Evolutionary conservation across 148 eudicot genomes (phyloP).

Genomic region (Chenopodium album): DNA sequence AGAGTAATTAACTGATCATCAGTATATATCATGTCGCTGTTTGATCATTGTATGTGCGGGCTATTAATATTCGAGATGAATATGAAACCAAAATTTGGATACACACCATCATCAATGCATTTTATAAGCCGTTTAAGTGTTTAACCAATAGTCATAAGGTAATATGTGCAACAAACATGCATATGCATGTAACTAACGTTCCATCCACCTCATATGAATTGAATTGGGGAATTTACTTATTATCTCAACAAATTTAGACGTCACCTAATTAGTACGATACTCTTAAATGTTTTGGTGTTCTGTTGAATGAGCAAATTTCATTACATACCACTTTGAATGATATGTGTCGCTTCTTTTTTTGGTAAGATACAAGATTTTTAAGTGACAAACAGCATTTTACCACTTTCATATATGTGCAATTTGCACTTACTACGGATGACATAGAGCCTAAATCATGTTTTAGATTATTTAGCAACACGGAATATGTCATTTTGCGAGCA

Average conservation of each 20-base stretch:
- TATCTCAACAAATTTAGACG: neutral
- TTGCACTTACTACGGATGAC: neutral
- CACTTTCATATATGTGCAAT: neutral
- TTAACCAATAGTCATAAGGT: neutral
- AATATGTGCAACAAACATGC: neutral
- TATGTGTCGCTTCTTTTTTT: neutral
- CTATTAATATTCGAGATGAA: neutral
- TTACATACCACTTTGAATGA: neutral
- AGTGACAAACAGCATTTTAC: neutral
- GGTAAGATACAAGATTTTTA: neutral
- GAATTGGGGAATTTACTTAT: neutral
- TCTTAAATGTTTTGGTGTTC: conserved; percentile 6
- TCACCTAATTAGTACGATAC: conserved; percentile 2
- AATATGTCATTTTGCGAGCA: neutral
- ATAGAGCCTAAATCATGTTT: neutral
- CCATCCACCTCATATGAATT: conserved; percentile 1
- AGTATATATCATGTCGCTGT: neutral
- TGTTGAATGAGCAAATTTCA: neutral
- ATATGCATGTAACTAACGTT: conserved; percentile 10
- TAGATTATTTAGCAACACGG: neutral
- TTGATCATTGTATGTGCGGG: neutral
- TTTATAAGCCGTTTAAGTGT: neutral
- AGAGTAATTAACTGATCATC: no score
- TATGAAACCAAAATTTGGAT: neutral
- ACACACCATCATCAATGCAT: neutral